Evolutionary conservation across 2,329 filamentous ascomycete genomes (phyloP).

Genomic region (Drechslerella coelobrocha): DNA sequence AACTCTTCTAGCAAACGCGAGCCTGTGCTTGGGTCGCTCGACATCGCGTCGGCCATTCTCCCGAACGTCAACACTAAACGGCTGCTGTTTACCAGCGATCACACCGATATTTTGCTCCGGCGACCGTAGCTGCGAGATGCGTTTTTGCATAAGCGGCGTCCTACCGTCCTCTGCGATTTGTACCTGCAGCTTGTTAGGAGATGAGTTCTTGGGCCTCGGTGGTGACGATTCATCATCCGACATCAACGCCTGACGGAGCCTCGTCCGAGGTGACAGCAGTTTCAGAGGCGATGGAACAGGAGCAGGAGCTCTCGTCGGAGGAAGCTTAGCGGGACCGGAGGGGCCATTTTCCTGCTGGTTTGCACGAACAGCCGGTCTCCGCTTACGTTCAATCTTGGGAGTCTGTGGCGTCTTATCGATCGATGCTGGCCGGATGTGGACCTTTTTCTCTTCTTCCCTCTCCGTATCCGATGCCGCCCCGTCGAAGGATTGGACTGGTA

Average conservation of each 20-base stretch:
- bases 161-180: conserved; percentile 24
- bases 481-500: background rate
- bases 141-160: conserved; percentile 39
- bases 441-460: background rate
- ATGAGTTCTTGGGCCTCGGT: background rate
- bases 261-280: conserved; percentile 25
- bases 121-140: conserved; percentile 27
- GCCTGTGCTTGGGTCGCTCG: conserved; percentile 9
- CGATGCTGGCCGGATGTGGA: background rate
- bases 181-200: conserved; percentile 4
- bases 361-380: background rate
- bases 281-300: conserved; percentile 25
- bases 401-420: conserved; percentile 33
- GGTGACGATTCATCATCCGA: conserved; percentile 29
- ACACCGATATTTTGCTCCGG: conserved; percentile 16
- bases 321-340: background rate
- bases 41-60: conserved; percentile 12
- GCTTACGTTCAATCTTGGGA: conserved; percentile 34
- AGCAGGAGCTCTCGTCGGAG: background rate
- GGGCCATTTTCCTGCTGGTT: background rate
- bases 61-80: background rate
- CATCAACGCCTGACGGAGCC: conserved; percentile 21
- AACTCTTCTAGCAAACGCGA: conserved; percentile 23
- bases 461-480: conserved; percentile 14
- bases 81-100: conserved; percentile 7